These are phyloP conservation scores for Arachis hypogaea DNA, from an alignment of 306 rosid species.

Conservation along the genomic window DNA sequence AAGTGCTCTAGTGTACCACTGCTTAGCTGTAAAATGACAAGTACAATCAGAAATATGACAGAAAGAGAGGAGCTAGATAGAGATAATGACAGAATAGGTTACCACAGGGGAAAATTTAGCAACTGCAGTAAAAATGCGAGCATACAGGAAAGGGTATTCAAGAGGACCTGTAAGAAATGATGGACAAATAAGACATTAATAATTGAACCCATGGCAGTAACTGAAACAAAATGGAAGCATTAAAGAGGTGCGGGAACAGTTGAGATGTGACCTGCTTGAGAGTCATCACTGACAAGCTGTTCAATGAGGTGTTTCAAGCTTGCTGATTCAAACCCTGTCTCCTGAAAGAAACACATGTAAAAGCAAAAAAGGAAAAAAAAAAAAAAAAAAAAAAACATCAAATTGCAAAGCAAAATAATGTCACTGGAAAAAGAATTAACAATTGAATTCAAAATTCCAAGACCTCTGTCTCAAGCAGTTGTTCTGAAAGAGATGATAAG, in stretches of 20 bases:
- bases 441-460: constrained; percentile 33
- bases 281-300: constrained; percentile 69
- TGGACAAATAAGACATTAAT: not conserved
- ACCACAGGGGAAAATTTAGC: constrained; percentile 92
- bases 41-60: constrained; percentile 29
- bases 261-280: constrained; percentile 57
- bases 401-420: constrained; percentile 9
- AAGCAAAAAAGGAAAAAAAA: not conserved
- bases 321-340: constrained; percentile 46
- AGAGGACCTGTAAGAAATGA: constrained; percentile 63
- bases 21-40: constrained; percentile 61
- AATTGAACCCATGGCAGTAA: constrained; percentile 16
- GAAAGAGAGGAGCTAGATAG: constrained; percentile 8
- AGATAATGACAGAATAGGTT: constrained; percentile 34
- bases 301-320: constrained; percentile 61
- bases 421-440: constrained; percentile 19
- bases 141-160: constrained; percentile 82
- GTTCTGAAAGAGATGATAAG: constrained; percentile 79
- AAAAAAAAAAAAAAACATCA: constrained; percentile 10
- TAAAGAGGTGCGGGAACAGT: constrained; percentile 6
- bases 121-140: constrained; percentile 78
- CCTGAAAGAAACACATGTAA: constrained; percentile 51
- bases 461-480: constrained; percentile 78
- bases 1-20: constrained; percentile 63
- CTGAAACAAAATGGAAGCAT: constrained; percentile 32